Percentiles rank a stretch among this genome's conserved stretches.
Conservation (phyloP, 345 rosid species). For the Streptanthus diversifolius region DNA sequence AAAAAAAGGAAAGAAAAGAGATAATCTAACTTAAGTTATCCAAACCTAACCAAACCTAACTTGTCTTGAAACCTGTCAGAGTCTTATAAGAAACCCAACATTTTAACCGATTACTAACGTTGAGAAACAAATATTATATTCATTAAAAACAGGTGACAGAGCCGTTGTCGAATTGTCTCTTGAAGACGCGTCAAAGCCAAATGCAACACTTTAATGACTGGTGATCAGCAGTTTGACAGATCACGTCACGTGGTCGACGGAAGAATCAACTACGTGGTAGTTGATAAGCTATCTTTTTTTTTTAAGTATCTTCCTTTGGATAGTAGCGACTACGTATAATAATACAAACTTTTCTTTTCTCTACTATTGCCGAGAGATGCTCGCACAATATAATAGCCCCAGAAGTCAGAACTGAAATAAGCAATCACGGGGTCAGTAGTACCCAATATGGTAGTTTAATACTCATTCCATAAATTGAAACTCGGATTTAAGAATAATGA, state of each 20-base stretch:
- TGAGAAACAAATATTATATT: neutral
- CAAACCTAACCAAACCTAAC: neutral
- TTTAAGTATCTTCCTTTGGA: slow-evolving; percentile 1
- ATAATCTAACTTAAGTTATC: neutral
- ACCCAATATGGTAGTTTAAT: neutral
- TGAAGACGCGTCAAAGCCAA: slow-evolving; percentile 28
- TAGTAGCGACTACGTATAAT: slow-evolving; percentile 24
- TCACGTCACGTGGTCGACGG: slow-evolving; percentile 33
- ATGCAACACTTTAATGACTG: slow-evolving; percentile 7
- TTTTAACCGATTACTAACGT: neutral
- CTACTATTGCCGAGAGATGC: neutral
- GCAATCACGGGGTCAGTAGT: too few relatives aligned
- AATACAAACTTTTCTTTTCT: neutral
- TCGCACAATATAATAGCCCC: slow-evolving; percentile 10
- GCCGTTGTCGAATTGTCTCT: slow-evolving; percentile 20
- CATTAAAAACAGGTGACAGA: neutral
- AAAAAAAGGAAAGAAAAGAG: neutral
- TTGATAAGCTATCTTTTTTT: slow-evolving; percentile 35
- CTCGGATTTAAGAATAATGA: neutral
- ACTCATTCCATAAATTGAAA: neutral
- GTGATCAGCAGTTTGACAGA: slow-evolving; percentile 37
- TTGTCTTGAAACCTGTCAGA: slow-evolving; percentile 10
- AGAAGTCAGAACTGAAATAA: neutral
- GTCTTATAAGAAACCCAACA: slow-evolving; percentile 1
- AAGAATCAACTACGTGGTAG: slow-evolving; percentile 31